Evolutionary conservation across 805 yeast species (phyloP), one percentile per base, ranked within the genome.

Genomic region (Maudiozyma saulgeensis): DNA sequence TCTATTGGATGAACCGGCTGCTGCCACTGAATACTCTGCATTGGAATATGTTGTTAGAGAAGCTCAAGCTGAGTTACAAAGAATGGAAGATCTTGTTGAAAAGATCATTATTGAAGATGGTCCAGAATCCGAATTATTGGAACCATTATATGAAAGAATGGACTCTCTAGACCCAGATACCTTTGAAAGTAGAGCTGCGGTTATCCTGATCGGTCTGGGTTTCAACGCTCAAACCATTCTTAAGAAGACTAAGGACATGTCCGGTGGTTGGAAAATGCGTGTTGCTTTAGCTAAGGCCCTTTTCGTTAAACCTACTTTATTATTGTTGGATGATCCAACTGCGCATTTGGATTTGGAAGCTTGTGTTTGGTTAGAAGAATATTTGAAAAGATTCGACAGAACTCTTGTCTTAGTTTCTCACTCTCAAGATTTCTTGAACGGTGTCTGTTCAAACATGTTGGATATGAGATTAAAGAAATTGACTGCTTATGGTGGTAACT

Each of bases 181-280:
- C 48, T 93, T 93, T 64, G 99, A 93, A 76, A 75, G 93, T 43
- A 82, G 99, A 72, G 99, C 99, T 49, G 96, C 99, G 48, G 75
- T 89, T 58, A 93, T 93, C 63, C 77, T 93, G 65, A 87, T 87
- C 58, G 99, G 99, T 90, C 80, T 93, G 69, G 99, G 99, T 63
- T 93, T 93, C 82, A 87, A 86, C 72, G 64, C 84, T 50, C 71
- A 72, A 57, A 91, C 98, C 50, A 91, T 93, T 64, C 77, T 79
- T 67, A 93, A 93, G 79, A 84, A 83, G 73, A 93, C 99, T 63
- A 90, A 88, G 72, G 98, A 93, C 67, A 93, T 93, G 99, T 88
- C 97, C 66, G 99, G 99, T 80, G 99, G 99, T 69, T 93, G 99
- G 99, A 89, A 89, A 77, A 93, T 93, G 99, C 88, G 99, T 75